Evolutionary conservation across 1,139 yeast genomes (phyloP).

Genomic region (Debaryomyces sp.): DNA sequence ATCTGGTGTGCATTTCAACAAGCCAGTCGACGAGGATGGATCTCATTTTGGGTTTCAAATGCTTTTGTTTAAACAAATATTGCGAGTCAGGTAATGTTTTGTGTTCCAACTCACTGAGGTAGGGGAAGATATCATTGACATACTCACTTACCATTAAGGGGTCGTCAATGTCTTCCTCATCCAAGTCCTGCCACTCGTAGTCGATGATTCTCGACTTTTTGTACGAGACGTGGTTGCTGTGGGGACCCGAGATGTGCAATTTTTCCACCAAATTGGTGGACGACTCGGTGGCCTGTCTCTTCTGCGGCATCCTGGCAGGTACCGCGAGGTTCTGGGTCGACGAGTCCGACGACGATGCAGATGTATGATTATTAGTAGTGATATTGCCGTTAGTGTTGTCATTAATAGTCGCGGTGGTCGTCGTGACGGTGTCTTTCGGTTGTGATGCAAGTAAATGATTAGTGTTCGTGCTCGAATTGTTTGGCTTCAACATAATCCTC

Average conservation of each 20-base stretch:
- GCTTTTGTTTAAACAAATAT: conserved; percentile 74
- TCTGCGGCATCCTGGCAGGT: conserved; percentile 54
- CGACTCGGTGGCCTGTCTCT: conserved; percentile 59
- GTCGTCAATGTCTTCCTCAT: conserved; percentile 87
- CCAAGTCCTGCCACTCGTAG: conserved; percentile 86
- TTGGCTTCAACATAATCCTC: conserved; percentile 7
- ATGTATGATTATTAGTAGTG: conserved; percentile 6
- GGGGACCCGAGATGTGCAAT: conserved; percentile 26
- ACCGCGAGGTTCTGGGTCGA: conserved; percentile 18
- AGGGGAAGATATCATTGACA: conserved; percentile 82
- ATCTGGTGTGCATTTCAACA: conserved; percentile 87
- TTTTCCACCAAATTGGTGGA: conserved; percentile 53
- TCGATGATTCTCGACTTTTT: conserved; percentile 44
- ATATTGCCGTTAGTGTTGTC: conserved; percentile 1
- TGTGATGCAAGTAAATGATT: conserved; percentile 12
- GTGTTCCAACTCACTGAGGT: conserved; percentile 72
- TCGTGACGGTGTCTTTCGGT: conserved; percentile 4
- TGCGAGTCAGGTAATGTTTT: conserved; percentile 78
- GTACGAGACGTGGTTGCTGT: conserved; percentile 20
- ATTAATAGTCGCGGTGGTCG: conserved; percentile 4
- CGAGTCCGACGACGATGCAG: conserved; percentile 12
- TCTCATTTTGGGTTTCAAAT: conserved; percentile 82
- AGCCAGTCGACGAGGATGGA: conserved; percentile 94
- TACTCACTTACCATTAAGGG: conserved; percentile 96
- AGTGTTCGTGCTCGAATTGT: conserved; percentile 3